Base-by-base conservation (phyloP, 495 filamentous ascomycete genomes). In the Hyphodiscus hymeniophilus region DNA sequence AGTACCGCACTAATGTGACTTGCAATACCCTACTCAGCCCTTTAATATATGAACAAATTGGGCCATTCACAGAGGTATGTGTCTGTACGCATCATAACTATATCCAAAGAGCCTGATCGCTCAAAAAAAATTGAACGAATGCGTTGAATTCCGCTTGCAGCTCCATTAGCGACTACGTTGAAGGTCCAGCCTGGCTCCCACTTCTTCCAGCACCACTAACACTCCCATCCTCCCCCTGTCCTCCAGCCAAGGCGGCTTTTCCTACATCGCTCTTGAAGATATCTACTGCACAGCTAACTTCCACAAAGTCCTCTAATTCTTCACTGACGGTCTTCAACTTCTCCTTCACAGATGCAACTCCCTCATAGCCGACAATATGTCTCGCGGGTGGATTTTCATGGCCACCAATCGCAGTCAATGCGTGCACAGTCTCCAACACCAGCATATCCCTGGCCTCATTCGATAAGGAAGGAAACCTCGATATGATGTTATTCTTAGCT, bases 281-380 rank as follows among this genome's bases (percentile, higher is more conserved):
- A 51, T 60, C 58, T 11, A 58, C 58, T 6, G 51, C 54, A 26
- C 83, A 74, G 51, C 89, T 95, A 18, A 86, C 84, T 55, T 92
- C 87, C 24, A 95, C 82, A 66, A 96, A 97, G 48, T 96, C 92
- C 62, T 97, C 92, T 32, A 97, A 59, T 66, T 97, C 92, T 61
- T 97, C 90, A 44, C 87, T 94, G 1, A 95, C 84, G 17, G 89
- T 96, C 72, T 94, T 95, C 44, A 98, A 67, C 67, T 95, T 96
- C 70, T 97, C 92, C 56, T 94, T 94, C 16, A 98, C 89, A 23
- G 81, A 84, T 4, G 82, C 77, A 26, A 90, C 83, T 8, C 87
- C 89, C 61, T 97, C 92, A 56, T 85, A 84, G 1, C 92, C 91
- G 0, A 97, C 89, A 51, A 96, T 95, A 61, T 96, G 90, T 24